A percentile compares a stretch with the other conserved stretches of the same genome.
phyloP scores from a whole-genome alignment of 2,329 filamentous ascomycete species.

The Pyrenophora graminea region DNA sequence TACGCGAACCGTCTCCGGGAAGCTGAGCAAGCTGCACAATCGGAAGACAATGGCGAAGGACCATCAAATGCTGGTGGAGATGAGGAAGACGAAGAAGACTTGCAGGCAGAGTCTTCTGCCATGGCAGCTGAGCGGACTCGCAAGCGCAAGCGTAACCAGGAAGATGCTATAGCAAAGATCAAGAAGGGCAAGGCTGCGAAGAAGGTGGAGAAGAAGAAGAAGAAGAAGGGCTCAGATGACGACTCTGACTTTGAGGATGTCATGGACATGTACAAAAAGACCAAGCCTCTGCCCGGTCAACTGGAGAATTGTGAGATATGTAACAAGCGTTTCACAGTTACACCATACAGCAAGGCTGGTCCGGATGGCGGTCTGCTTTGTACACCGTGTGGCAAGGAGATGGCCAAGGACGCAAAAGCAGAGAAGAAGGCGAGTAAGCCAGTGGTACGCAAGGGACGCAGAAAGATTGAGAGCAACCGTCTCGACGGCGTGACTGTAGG shows the following conservation, averaged over 20 bases:
- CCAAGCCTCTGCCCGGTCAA: constrained; percentile 74
- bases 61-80: constrained; percentile 43
- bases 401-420: constrained; percentile 68
- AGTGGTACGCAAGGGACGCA: constrained; percentile 63
- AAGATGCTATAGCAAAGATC: constrained; percentile 49
- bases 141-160: constrained; percentile 64
- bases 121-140: constrained; percentile 51
- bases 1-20: constrained; percentile 59
- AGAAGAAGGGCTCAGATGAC: constrained; percentile 48
- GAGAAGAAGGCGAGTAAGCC: constrained; percentile 63
- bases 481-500: constrained; percentile 72
- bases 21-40: constrained; percentile 49
- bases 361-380: constrained; percentile 88
- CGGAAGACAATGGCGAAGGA: constrained; percentile 45
- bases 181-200: constrained; percentile 57
- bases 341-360: constrained; percentile 80
- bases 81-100: constrained; percentile 40
- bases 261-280: constrained; percentile 60
- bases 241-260: constrained; percentile 55
- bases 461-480: constrained; percentile 80
- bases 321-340: constrained; percentile 88
- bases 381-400: constrained; percentile 75
- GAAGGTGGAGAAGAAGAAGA: constrained; percentile 52
- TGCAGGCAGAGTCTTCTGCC: constrained; percentile 44
- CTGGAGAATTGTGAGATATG: constrained; percentile 87